These are phyloP conservation scores for Rubia tinctorum DNA, from an alignment of 305 asterid species.

Conservation along the genomic window DNA sequence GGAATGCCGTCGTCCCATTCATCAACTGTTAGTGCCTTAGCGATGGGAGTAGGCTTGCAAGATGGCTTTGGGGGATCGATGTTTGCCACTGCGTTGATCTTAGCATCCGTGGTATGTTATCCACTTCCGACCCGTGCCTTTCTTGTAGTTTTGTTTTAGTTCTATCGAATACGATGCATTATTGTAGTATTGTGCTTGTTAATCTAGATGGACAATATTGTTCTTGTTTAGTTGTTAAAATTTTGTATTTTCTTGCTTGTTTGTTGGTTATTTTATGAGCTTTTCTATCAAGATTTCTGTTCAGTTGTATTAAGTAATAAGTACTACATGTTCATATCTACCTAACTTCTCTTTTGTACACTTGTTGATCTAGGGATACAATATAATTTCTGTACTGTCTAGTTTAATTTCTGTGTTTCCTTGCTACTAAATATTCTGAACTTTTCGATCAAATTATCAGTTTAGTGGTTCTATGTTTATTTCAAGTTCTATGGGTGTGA, in stretches of 20 bases:
- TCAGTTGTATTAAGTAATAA: not conserved
- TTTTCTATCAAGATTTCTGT: not conserved
- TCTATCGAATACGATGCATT: not conserved
- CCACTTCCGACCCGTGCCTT: constrained; percentile 1
- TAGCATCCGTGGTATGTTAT: constrained; percentile 75
- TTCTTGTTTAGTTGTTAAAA: not conserved
- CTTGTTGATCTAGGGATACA: too few species aligned
- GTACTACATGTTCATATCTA: not conserved
- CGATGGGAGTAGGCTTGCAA: constrained; percentile 69
- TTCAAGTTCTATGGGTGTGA: not conserved
- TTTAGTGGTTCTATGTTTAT: not conserved
- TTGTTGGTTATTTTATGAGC: not conserved
- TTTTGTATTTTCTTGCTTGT: not conserved
- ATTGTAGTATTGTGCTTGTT: not conserved
- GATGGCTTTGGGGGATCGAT: constrained; percentile 83
- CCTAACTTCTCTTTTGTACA: not conserved
- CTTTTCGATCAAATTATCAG: not conserved
- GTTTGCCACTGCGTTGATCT: constrained; percentile 65
- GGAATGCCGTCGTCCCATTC: constrained; percentile 99
- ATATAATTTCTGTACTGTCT: not conserved
- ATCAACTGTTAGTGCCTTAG: constrained; percentile 87
- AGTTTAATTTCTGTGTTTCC: not conserved
- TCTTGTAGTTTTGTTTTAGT: not conserved
- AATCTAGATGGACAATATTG: not conserved
- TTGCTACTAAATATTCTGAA: not conserved